These are phyloP conservation scores for Cadophora gregata DNA, from an alignment of 2,329 filamentous ascomycete genomes.

Conservation along the genomic window DNA sequence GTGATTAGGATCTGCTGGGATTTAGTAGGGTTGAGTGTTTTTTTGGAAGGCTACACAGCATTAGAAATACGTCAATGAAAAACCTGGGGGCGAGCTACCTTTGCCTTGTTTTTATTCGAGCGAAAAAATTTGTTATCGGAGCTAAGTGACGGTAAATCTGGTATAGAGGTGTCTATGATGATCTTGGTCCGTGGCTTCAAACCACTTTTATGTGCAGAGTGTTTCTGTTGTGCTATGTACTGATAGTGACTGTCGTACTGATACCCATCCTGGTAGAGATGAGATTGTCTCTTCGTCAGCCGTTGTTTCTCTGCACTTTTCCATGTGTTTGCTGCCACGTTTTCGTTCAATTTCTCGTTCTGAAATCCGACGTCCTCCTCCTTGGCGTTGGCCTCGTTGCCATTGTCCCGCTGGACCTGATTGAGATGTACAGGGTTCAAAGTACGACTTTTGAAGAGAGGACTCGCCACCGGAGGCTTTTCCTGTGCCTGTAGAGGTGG, in stretches of 20 bases:
- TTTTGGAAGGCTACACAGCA: constrained; percentile 21
- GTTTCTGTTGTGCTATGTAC: constrained; percentile 37
- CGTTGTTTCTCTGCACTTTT: constrained; percentile 38
- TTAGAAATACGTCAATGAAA: not conserved
- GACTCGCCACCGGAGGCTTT: constrained; percentile 47
- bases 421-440: constrained; percentile 54
- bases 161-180: not conserved
- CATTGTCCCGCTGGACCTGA: constrained; percentile 40
- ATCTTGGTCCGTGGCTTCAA: constrained; percentile 24
- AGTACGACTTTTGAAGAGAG: constrained; percentile 51
- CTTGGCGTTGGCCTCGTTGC: constrained; percentile 31
- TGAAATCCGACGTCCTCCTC: constrained; percentile 38
- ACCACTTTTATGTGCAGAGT: constrained; percentile 34
- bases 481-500: constrained; percentile 41
- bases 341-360: constrained; percentile 36
- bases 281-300: constrained; percentile 41
- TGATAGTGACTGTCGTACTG: constrained; percentile 36
- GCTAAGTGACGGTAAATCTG: constrained; percentile 19
- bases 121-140: constrained; percentile 20
- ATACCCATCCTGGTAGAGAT: constrained; percentile 36
- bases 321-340: constrained; percentile 28
- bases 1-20: constrained; percentile 32
- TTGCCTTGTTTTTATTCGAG: constrained; percentile 23
- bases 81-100: constrained; percentile 17
- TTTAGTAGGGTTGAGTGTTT: constrained; percentile 17